phyloP scores from a whole-genome alignment of 163 green algal species.

The Prototheca cutis region DNA sequence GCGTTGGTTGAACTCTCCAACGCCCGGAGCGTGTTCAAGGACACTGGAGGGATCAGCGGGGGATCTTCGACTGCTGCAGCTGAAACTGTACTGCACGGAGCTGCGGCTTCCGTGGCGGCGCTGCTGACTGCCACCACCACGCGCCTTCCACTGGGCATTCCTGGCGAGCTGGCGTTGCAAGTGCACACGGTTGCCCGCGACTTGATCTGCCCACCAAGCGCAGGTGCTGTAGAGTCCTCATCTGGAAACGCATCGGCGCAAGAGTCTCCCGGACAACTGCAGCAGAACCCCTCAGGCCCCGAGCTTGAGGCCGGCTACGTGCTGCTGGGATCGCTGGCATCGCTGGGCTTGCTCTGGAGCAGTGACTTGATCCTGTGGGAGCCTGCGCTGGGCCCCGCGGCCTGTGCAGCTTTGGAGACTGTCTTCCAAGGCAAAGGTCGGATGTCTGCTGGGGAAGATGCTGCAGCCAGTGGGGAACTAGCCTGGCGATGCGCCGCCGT shows the following conservation, averaged over 20 bases:
- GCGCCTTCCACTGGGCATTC: slow-evolving; percentile 47
- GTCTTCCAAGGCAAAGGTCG: too few relatives aligned
- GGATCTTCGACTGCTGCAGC: not conserved
- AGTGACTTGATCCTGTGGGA: slow-evolving; percentile 28
- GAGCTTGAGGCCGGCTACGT: slow-evolving; percentile 72
- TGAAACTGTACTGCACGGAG: slow-evolving; percentile 37
- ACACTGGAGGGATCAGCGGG: too few relatives aligned
- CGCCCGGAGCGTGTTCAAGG: slow-evolving; percentile 8
- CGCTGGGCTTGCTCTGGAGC: not conserved
- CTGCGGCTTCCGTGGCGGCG: slow-evolving; percentile 41
- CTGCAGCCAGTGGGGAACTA: too few relatives aligned
- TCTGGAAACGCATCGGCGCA: too few relatives aligned
- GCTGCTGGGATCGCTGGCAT: slow-evolving; percentile 57
- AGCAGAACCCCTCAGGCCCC: too few relatives aligned
- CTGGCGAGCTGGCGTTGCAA: slow-evolving; percentile 20
- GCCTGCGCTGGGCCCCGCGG: slow-evolving; percentile 43
- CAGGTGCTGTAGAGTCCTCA: too few relatives aligned
- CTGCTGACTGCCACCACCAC: slow-evolving; percentile 42
- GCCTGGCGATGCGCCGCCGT: too few relatives aligned
- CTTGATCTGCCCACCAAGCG: too few relatives aligned
- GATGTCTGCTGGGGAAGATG: too few relatives aligned
- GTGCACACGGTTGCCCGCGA: too few relatives aligned
- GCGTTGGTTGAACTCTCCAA: slow-evolving; percentile 31
- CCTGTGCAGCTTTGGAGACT: too few relatives aligned
- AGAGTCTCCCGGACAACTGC: too few relatives aligned